Evolutionary conservation across 2,329 filamentous ascomycete species (phyloP).

Genomic region (Scleromitrula shiraiana): DNA sequence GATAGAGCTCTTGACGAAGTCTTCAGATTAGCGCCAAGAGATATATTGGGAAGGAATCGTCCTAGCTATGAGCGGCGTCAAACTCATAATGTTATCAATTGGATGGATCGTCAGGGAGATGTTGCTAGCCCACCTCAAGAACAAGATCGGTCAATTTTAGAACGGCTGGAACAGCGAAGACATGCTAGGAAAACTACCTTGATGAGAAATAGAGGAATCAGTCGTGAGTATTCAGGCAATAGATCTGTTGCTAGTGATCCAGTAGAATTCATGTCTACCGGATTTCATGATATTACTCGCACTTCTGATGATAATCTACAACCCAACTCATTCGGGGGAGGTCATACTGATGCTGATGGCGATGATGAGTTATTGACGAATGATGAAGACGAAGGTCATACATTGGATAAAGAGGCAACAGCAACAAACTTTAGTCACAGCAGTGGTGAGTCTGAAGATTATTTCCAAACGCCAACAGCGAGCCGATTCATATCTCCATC

Average conservation of each 20-base stretch:
- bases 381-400: constrained; percentile 59
- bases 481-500: constrained; percentile 31
- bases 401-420: constrained; percentile 32
- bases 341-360: constrained; percentile 57
- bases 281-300: constrained; percentile 16
- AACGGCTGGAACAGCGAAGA: constrained; percentile 43
- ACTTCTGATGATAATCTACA: constrained; percentile 8
- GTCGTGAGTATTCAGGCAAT: constrained; percentile 36
- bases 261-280: constrained; percentile 49
- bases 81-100: constrained; percentile 76
- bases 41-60: constrained; percentile 51
- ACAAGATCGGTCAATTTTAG: constrained; percentile 49
- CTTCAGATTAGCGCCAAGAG: constrained; percentile 66
- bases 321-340: constrained; percentile 17
- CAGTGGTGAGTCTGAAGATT: constrained; percentile 37
- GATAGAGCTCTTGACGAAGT: constrained; percentile 87
- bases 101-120: constrained; percentile 70
- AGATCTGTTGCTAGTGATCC: constrained; percentile 57
- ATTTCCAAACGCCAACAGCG: constrained; percentile 46
- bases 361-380: constrained; percentile 86
- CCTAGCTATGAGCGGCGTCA: constrained; percentile 59
- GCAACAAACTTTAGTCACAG: constrained; percentile 29
- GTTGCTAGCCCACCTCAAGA: constrained; percentile 50
- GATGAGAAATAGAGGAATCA: constrained; percentile 13
- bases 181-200: constrained; percentile 22